A percentile compares a stretch with the other conserved stretches of the same genome.
Conservation (phyloP, 2,329 filamentous ascomycete genomes). For the Ceratocystis cubensis region DNA sequence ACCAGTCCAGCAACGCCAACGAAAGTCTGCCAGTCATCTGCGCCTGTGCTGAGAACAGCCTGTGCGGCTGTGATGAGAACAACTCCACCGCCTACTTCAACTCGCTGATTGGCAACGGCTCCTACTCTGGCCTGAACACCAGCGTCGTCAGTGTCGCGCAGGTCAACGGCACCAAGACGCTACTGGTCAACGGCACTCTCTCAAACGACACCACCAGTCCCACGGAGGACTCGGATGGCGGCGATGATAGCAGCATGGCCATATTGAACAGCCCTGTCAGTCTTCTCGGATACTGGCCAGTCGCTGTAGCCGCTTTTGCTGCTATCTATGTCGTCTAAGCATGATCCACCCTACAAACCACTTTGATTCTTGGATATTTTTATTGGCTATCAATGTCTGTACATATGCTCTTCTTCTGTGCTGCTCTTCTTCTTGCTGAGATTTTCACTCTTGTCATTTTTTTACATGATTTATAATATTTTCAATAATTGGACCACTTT, state of each 20-base stretch:
- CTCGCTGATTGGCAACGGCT: conserved; percentile 53
- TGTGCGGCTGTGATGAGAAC: conserved; percentile 59
- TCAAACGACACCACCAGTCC: conserved; percentile 50
- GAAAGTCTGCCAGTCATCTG: conserved; percentile 31
- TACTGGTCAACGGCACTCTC: conserved; percentile 65
- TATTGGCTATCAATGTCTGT: neutral
- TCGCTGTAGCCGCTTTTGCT: conserved; percentile 33
- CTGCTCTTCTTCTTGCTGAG: neutral
- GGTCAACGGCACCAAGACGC: conserved; percentile 46
- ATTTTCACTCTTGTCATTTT: neutral
- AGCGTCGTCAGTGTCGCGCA: conserved; percentile 46
- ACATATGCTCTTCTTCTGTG: neutral
- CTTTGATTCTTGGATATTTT: neutral
- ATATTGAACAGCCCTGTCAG: conserved; percentile 26
- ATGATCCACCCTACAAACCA: neutral
- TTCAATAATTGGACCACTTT: too few species aligned
- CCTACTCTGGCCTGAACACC: conserved; percentile 46
- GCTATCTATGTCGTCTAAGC: conserved; percentile 29
- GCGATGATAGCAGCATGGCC: conserved; percentile 26
- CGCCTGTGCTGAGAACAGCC: conserved; percentile 39
- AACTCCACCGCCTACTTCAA: conserved; percentile 46
- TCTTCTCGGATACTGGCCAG: conserved; percentile 40
- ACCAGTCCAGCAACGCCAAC: conserved; percentile 34
- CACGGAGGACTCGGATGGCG: conserved; percentile 25
- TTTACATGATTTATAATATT: neutral